Percentiles rank a stretch among this genome's conserved stretches.
These are phyloP conservation scores for Eragrostis curvula DNA, from an alignment of 176 grass and related monocot species.

Conservation along the genomic window DNA sequence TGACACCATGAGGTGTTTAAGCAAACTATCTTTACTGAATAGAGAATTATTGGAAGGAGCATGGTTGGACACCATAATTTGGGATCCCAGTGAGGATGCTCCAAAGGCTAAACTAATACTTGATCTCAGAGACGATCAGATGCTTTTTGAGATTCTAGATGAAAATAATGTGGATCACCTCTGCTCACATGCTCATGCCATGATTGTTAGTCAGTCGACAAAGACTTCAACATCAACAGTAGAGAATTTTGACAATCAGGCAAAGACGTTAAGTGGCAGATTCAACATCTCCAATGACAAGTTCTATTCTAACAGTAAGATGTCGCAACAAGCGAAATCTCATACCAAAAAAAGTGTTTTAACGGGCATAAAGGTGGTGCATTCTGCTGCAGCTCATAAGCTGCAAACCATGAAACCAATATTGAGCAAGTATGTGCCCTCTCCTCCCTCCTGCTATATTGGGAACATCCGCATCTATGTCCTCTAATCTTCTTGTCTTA, in stretches of 20 bases:
- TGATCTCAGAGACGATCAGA: slow-evolving; percentile 95
- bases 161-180: slow-evolving; percentile 76
- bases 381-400: slow-evolving; percentile 89
- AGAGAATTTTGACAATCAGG: slow-evolving; percentile 64
- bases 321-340: slow-evolving; percentile 83
- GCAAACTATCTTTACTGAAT: slow-evolving; percentile 70
- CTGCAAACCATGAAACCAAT: slow-evolving; percentile 92
- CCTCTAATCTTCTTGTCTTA: slow-evolving; percentile 27
- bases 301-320: slow-evolving; percentile 90
- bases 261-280: slow-evolving; percentile 49
- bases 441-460: neutral
- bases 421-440: slow-evolving; percentile 71
- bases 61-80: slow-evolving; percentile 92
- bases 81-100: slow-evolving; percentile 64
- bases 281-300: slow-evolving; percentile 98
- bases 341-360: slow-evolving; percentile 84
- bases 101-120: slow-evolving; percentile 88
- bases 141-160: slow-evolving; percentile 97
- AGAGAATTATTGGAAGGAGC: slow-evolving; percentile 82
- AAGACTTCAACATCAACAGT: slow-evolving; percentile 55
- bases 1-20: slow-evolving; percentile 53
- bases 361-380: slow-evolving; percentile 77
- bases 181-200: slow-evolving; percentile 84
- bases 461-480: slow-evolving; percentile 20
- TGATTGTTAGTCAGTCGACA: slow-evolving; percentile 66